Evolutionary conservation across 2,329 filamentous ascomycete genomes (phyloP), one percentile per base, ranked within the genome.

Genomic region (Penicillium sp.): DNA sequence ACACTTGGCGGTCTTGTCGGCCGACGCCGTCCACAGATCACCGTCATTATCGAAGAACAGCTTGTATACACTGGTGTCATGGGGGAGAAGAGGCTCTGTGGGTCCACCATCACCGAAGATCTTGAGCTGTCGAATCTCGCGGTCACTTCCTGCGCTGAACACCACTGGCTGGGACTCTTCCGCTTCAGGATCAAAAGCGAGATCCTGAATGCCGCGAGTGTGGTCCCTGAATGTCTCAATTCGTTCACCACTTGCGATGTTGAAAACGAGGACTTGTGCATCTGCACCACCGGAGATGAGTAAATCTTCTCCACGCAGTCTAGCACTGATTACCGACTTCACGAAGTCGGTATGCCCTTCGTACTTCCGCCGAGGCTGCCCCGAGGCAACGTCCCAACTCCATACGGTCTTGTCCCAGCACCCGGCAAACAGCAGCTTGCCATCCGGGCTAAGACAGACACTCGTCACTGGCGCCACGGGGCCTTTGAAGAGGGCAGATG

Each of bases 351-450:
- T 77, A 69, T 97, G 92, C 4, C 89, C 90, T 50, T 80, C 79
- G 59, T 84, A 90, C 55, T 78, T 83, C 53, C 74, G 78, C n/a
- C 74, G 75, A 1, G 75, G 71, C 27, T 75, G 67, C 38, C 75
- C 76, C 3, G 81, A 81, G 15, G 78, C 73, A 28, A 86, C 73
- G 61, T 88, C 79, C 87, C 89, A 96, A 28, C 86, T 87, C 84
- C 90, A 95, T 50, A 97, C 80, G 18, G 82, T 80, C 73, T 95
- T 95, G 72, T 98, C 92, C 93, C 93, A 98, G 51, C 86, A 93
- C 29, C 91, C 92, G 23, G 89, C 89, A 68, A 89, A 96, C 24
- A 73, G 46, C 9, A 96, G 66, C 1, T 79, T 86, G 52, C 75
- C 77, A 24, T 73, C 73, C 3, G 75, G 67, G 12, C 82, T 84